Evolutionary conservation across 768 basidiomycete genomes (phyloP).

Genomic region (Podaxis sp.): DNA sequence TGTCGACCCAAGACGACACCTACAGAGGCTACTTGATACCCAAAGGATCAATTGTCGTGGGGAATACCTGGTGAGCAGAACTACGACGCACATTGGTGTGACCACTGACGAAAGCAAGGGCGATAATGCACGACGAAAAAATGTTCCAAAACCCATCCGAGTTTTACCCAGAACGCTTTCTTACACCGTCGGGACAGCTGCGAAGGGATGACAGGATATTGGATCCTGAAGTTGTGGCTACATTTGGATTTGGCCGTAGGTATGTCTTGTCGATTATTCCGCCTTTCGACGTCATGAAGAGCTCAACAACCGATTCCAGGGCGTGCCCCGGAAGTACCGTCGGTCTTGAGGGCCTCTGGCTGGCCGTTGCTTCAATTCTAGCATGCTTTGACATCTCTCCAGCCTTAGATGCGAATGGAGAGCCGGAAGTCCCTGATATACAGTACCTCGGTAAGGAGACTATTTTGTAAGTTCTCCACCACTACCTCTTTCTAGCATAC

Average conservation of each 20-base stretch:
- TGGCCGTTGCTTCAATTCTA: not conserved
- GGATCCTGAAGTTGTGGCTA: constrained; percentile 5
- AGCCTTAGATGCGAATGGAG: not conserved
- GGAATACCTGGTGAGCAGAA: constrained; percentile 25
- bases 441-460: constrained; percentile 1
- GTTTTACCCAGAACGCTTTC: constrained; percentile 24
- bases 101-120: constrained; percentile 16
- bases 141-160: constrained; percentile 20
- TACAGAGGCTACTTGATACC: constrained; percentile 42
- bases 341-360: not conserved
- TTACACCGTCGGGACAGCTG: constrained; percentile 8
- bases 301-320: not conserved
- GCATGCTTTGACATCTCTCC: constrained; percentile 5
- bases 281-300: not conserved
- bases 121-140: constrained; percentile 21
- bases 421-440: not conserved
- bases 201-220: not conserved
- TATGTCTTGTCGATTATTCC: not conserved
- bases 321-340: not conserved
- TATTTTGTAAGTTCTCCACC: not conserved
- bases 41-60: constrained; percentile 31
- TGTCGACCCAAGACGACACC: constrained; percentile 32
- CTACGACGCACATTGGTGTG: not conserved
- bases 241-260: constrained; percentile 18
- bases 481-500: not conserved